phyloP scores from a whole-genome alignment of 192 early-diverging fungal genomes.

The Entomortierella chlamydospora region DNA sequence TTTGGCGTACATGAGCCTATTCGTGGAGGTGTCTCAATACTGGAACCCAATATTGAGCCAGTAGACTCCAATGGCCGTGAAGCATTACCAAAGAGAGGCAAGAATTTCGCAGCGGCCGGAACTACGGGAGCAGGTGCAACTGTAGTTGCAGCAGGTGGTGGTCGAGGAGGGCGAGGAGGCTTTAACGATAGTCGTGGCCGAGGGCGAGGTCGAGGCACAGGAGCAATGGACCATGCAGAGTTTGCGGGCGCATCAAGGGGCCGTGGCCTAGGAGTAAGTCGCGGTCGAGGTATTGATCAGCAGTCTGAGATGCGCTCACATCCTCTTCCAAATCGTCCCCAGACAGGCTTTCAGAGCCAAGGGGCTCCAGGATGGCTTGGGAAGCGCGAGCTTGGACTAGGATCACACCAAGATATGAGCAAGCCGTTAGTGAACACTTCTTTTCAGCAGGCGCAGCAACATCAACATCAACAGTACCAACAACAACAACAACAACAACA shows the following conservation, averaged over 20 bases:
- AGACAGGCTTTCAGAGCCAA: background rate
- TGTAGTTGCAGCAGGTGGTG: constrained; percentile 13
- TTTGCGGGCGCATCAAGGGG: background rate
- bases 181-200: constrained; percentile 7
- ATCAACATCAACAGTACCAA: constrained; percentile 5
- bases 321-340: constrained; percentile 30
- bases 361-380: background rate
- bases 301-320: constrained; percentile 5
- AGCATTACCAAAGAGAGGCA: constrained; percentile 25
- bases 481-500: background rate
- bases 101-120: background rate
- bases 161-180: background rate
- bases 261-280: background rate
- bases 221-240: constrained; percentile 4
- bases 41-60: constrained; percentile 56
- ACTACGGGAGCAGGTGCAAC: background rate
- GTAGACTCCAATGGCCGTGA: constrained; percentile 37
- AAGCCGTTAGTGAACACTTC: background rate
- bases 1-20: constrained; percentile 46
- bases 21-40: constrained; percentile 52
- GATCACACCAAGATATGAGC: background rate
- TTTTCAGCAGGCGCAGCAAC: background rate
- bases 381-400: constrained; percentile 5
- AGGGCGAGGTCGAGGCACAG: constrained; percentile 14
- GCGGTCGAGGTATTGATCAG: constrained; percentile 23